phyloP scores from a whole-genome alignment of 768 basidiomycete species.

The Hygrocybe punicea region DNA sequence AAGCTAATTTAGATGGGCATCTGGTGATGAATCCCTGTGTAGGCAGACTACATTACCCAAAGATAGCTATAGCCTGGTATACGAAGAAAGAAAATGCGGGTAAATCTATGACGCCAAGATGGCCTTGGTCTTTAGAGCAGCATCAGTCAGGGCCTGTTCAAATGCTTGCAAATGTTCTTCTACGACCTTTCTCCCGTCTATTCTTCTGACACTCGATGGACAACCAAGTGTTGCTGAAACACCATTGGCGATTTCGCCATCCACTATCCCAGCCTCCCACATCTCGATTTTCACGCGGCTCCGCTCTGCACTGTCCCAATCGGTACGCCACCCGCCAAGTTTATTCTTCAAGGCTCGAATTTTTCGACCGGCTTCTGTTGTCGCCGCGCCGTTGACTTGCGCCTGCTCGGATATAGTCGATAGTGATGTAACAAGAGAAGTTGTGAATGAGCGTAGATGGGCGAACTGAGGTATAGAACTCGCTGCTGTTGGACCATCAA shows the following conservation, averaged over 20 bases:
- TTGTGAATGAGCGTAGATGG: slow-evolving; percentile 68
- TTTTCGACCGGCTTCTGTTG: slow-evolving; percentile 82
- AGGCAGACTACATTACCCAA: slow-evolving; percentile 2
- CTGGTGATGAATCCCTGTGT: no score
- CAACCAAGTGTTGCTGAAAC: slow-evolving; percentile 31
- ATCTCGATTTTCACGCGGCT: slow-evolving; percentile 71
- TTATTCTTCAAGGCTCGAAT: slow-evolving; percentile 84
- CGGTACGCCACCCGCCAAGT: slow-evolving; percentile 71
- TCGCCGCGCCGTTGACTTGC: slow-evolving; percentile 81
- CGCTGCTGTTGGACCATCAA: slow-evolving; percentile 54
- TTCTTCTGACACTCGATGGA: slow-evolving; percentile 36
- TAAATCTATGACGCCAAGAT: slow-evolving; percentile 56
- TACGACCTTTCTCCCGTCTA: slow-evolving; percentile 72
- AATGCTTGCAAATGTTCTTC: slow-evolving; percentile 76
- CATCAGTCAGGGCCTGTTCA: slow-evolving; percentile 66
- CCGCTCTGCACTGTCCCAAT: slow-evolving; percentile 82
- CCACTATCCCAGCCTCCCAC: slow-evolving; percentile 69
- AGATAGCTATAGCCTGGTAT: no score
- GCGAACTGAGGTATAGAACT: slow-evolving; percentile 62
- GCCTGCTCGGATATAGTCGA: slow-evolving; percentile 81
- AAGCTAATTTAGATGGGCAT: slow-evolving; percentile 22
- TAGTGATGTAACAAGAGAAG: slow-evolving; percentile 71
- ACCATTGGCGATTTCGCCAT: slow-evolving; percentile 33
- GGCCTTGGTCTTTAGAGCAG: slow-evolving; percentile 70
- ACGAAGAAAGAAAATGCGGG: no score